Conservation (phyloP, 228 moss, liverwort and hornwort species). For the Sphagnum magellanicum region DNA sequence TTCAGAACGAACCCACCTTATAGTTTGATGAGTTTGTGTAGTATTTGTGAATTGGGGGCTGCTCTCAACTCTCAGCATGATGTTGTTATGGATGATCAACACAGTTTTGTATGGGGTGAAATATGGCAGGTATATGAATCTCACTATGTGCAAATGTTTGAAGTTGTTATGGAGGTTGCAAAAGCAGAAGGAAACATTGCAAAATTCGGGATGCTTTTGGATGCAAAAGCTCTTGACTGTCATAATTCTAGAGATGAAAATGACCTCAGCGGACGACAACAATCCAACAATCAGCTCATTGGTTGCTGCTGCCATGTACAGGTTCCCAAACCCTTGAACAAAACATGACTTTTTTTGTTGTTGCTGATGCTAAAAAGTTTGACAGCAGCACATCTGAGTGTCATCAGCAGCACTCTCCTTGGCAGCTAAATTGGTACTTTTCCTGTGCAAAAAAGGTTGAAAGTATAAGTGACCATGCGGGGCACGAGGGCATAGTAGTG, state of each 20-base stretch:
- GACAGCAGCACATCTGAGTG: no score
- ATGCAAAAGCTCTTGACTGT: not conserved
- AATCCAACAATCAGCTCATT: not conserved
- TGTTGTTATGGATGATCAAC: not conserved
- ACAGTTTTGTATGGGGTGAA: no score
- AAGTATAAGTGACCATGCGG: not conserved
- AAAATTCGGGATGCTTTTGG: not conserved
- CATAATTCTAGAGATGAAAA: not conserved
- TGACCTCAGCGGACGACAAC: not conserved
- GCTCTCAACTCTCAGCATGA: not conserved
- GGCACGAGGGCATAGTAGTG: not conserved
- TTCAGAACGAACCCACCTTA: no score
- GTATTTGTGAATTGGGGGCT: not conserved
- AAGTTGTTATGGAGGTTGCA: slow-evolving; percentile 8
- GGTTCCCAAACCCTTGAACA: not conserved
- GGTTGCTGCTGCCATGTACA: slow-evolving; percentile 9
- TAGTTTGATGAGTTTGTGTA: not conserved
- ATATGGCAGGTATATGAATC: slow-evolving; percentile 3
- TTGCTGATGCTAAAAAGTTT: no score
- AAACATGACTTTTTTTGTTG: no score
- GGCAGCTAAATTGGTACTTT: no score
- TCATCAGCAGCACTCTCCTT: no score
- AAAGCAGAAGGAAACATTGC: slow-evolving; percentile 1
- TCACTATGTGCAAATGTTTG: slow-evolving; percentile 6
- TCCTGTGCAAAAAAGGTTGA: not conserved